A percentile compares a stretch with the other conserved stretches of the same genome.
Conservation (phyloP, 495 filamentous ascomycete genomes). For the Annulohypoxylon stygium region DNA sequence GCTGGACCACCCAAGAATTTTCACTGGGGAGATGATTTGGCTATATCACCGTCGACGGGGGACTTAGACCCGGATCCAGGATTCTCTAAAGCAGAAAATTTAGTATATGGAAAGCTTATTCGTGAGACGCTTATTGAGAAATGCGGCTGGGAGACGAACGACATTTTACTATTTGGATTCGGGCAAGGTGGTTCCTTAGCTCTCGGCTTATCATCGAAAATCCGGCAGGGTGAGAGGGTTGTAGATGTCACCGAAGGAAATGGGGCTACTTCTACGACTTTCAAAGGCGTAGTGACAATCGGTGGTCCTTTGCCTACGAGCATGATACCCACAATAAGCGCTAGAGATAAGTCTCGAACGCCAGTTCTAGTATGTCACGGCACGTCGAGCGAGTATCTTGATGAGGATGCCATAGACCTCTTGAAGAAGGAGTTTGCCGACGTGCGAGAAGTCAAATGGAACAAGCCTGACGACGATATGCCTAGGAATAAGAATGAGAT, state of each 20-base stretch:
- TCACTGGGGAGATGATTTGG: conserved; percentile 94
- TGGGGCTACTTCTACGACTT: conserved; percentile 22
- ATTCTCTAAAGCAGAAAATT: conserved; percentile 66
- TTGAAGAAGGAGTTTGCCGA: conserved; percentile 76
- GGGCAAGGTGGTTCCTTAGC: conserved; percentile 90
- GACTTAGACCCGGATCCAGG: conserved; percentile 84
- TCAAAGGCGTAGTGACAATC: conserved; percentile 79
- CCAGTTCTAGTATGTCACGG: conserved; percentile 82
- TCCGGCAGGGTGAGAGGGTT: conserved; percentile 52
- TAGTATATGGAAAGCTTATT: conserved; percentile 71
- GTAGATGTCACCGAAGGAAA: conserved; percentile 38
- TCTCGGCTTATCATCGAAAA: conserved; percentile 66
- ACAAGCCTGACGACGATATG: conserved; percentile 82
- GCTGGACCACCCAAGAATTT: conserved; percentile 57
- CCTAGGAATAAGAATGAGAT: conserved; percentile 86
- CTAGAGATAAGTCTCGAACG: conserved; percentile 70
- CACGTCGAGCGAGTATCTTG: conserved; percentile 71
- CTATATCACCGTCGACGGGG: conserved; percentile 71
- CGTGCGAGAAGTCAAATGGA: conserved; percentile 82
- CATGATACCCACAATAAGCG: conserved; percentile 54
- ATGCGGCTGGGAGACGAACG: conserved; percentile 76
- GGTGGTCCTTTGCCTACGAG: conserved; percentile 77
- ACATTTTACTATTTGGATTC: conserved; percentile 85
- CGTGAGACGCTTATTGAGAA: conserved; percentile 70
- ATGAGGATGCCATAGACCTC: conserved; percentile 70